phyloP scores from a whole-genome alignment of 345 rosid species.

The Aethionema arabicum region DNA sequence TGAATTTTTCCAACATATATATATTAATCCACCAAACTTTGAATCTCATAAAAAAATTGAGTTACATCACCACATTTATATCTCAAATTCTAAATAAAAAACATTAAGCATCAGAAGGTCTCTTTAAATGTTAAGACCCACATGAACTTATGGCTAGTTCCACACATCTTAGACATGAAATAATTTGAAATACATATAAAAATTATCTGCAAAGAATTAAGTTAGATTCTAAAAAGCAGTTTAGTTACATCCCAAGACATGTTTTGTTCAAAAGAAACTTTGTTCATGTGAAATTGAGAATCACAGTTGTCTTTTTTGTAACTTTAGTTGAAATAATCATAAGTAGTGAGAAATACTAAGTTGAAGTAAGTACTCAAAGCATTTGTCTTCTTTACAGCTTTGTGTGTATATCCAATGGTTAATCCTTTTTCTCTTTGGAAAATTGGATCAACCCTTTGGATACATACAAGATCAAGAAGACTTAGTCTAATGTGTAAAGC shows the following conservation, averaged over 20 bases:
- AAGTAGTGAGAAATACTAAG: constrained; percentile 29
- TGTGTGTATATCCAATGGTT: constrained; percentile 34
- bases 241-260: too few relatives aligned
- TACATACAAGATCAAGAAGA: constrained; percentile 2
- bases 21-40: constrained; percentile 4
- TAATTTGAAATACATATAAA: too few relatives aligned
- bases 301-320: constrained; percentile 35
- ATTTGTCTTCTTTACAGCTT: constrained; percentile 28
- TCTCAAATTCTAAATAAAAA: neutral
- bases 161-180: too few relatives aligned
- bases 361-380: constrained; percentile 33
- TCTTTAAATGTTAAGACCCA: too few relatives aligned
- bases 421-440: constrained; percentile 29
- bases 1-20: neutral
- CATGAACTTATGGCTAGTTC: too few relatives aligned
- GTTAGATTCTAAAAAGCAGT: too few relatives aligned
- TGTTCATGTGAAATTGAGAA: constrained; percentile 19
- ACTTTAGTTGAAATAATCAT: constrained; percentile 23
- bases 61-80: too few relatives aligned
- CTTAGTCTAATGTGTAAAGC: constrained; percentile 33
- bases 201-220: too few relatives aligned
- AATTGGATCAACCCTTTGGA: constrained; percentile 27
- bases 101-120: neutral
- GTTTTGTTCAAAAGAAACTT: constrained; percentile 3
- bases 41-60: neutral